Conservation (phyloP, 345 rosid species). For the Bruguiera parviflora region DNA sequence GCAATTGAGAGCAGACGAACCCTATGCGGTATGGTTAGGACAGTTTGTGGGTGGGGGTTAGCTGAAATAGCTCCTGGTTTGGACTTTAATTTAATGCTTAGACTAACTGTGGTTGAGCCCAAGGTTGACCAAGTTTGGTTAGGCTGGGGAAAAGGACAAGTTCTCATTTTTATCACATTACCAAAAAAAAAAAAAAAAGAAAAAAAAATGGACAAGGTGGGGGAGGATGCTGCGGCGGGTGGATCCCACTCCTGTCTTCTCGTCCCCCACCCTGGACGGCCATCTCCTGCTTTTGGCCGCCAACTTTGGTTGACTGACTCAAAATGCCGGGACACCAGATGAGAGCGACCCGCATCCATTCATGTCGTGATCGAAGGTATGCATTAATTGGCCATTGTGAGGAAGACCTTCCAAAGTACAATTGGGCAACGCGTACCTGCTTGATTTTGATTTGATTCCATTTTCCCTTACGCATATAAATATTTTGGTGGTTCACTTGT, state of each 20-base stretch:
- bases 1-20: constrained; percentile 29
- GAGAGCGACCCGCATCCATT: no score
- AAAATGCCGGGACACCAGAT: no score
- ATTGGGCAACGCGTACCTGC: no score
- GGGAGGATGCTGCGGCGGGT: constrained; percentile 39
- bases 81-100: constrained; percentile 4
- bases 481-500: no score
- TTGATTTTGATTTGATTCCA: no score
- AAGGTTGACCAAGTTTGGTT: constrained; percentile 43
- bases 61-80: constrained; percentile 18
- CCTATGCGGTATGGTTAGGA: constrained; percentile 14
- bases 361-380: no score
- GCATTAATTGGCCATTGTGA: no score
- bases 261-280: constrained; percentile 34
- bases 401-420: no score
- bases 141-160: constrained; percentile 1
- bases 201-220: constrained; percentile 26
- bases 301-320: constrained; percentile 25
- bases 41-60: constrained; percentile 38
- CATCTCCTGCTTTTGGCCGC: constrained; percentile 8
- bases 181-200: neutral
- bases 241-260: constrained; percentile 40
- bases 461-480: no score
- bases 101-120: constrained; percentile 39
- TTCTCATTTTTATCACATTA: neutral